Base-by-base conservation (phyloP, 108 stramenopile genomes). In the Conticribra guillardii region DNA sequence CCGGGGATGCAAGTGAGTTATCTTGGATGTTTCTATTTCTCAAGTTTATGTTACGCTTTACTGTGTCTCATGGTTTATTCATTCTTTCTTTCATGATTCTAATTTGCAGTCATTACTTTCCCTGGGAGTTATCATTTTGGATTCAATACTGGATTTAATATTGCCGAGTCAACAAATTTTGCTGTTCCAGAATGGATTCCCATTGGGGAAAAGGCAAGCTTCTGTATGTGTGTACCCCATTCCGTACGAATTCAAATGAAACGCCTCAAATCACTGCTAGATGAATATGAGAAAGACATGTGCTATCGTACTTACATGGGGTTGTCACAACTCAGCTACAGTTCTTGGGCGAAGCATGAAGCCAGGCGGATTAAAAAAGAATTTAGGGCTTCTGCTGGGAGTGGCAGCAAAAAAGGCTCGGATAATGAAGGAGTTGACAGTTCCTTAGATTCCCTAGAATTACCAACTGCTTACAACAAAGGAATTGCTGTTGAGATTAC, bases 121-220 rank as follows among this genome's bases (percentile, higher is more conserved):
- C 97, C 99, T 3, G 94, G 87, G 24, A 74, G 92, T 28, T 99
- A 98, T 75, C 99, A 99, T 71, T 96, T 94, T 64, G 98, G 99
- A 26, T 98, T 99, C 87, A 98, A 98, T 76, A 86, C 90, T 19
- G 99, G 99, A 9, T 98, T 98, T 73, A 99, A 99, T 75, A 69
- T 97, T 61, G 99, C 99, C 1, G 99, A 99, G 74, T 89, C 96
- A 9, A 97, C 92, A 0, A 99, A 98, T 67, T 96, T 96, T 73
- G 97, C 91, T 45, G 87, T 94, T 2, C 95, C 96, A 24, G 93
- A 95, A 68, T 99, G 98, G 98, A 79, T 99, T 55, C 84, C 88
- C 18, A 70, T 82, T 49, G 97, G 97, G 11, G 70, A 80, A 54
- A 44, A 61, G 15, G 98, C 98, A 4, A 70, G 71, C 2, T 71